phyloP scores from a whole-genome alignment of 2,329 filamentous ascomycete genomes.

The Diaporthe longicolla region DNA sequence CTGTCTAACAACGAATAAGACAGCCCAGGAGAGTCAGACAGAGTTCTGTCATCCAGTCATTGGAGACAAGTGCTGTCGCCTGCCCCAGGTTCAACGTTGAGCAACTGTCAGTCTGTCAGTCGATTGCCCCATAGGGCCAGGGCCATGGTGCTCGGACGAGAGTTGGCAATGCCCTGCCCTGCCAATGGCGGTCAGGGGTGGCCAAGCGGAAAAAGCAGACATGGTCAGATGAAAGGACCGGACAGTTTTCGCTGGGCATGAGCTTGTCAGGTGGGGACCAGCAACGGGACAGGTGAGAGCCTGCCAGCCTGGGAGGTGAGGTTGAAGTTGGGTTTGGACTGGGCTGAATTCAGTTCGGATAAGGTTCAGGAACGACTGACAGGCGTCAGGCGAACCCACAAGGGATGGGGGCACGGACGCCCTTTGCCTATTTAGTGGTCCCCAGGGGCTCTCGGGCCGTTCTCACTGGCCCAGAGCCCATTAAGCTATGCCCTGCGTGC shows the following conservation, averaged over 20 bases:
- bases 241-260: slow-evolving; percentile 13
- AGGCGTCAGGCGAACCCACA: slow-evolving; percentile 16
- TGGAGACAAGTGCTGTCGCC: neutral
- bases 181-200: slow-evolving; percentile 26
- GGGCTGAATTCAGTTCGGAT: neutral
- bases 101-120: slow-evolving; percentile 2
- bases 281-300: neutral
- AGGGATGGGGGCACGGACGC: slow-evolving; percentile 4
- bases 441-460: slow-evolving; percentile 9
- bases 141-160: slow-evolving; percentile 14
- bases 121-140: neutral
- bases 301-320: slow-evolving; percentile 6
- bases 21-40: neutral
- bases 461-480: slow-evolving; percentile 33
- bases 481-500: slow-evolving; percentile 33
- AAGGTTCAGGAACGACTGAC: slow-evolving; percentile 6
- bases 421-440: slow-evolving; percentile 16
- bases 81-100: neutral
- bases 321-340: slow-evolving; percentile 19
- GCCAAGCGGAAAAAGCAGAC: neutral
- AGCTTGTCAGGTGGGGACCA: slow-evolving; percentile 25
- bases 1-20: neutral
- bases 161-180: slow-evolving; percentile 26
- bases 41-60: slow-evolving; percentile 5
- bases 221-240: slow-evolving; percentile 24